phyloP scores from a whole-genome alignment of 164 flowering plant genomes.

The Akebia trifoliata region DNA sequence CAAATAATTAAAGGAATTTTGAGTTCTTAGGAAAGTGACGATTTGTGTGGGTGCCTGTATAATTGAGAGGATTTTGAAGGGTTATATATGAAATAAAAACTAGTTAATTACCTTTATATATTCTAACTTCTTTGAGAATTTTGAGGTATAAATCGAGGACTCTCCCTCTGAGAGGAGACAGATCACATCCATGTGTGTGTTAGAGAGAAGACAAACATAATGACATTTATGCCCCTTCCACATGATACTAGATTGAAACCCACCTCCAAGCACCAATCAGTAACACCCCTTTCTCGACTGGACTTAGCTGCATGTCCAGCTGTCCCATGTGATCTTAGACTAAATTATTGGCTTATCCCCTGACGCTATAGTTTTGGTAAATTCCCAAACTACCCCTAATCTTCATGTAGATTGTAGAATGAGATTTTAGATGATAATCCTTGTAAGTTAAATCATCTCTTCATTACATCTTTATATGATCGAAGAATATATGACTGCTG shows the following conservation, averaged over 20 bases:
- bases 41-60: no score
- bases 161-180: no score
- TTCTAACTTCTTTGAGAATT: no score
- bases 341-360: constrained; percentile 15
- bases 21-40: no score
- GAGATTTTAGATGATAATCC: neutral
- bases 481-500: no score
- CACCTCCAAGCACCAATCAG: neutral
- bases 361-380: neutral
- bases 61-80: no score
- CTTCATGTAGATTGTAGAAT: neutral
- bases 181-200: no score
- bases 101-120: no score
- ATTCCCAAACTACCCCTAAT: neutral
- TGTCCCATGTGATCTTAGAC: constrained; percentile 32
- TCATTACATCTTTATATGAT: neutral
- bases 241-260: constrained; percentile 1
- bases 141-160: no score
- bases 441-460: neutral
- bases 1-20: no score
- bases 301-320: constrained; percentile 19
- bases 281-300: neutral
- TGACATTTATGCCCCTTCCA: neutral
- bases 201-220: neutral
- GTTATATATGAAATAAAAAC: no score